These are phyloP conservation scores for Colletotrichum sp. DNA, from an alignment of 2,329 filamentous ascomycete species.

Conservation along the genomic window DNA sequence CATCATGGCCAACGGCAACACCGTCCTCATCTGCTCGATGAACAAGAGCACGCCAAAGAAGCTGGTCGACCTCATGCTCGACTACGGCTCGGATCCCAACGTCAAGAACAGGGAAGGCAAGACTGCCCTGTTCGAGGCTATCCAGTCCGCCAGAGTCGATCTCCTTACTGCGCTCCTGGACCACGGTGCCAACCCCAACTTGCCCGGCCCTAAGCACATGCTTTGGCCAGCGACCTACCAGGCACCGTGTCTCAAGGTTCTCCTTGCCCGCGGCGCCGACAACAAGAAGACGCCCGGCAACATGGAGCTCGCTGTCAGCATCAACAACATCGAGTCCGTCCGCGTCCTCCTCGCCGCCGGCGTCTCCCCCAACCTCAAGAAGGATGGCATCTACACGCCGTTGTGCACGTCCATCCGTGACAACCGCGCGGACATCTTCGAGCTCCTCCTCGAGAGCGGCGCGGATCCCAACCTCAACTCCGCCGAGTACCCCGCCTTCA, in stretches of 20 bases:
- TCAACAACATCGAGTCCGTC: conserved; percentile 69
- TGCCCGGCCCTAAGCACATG: conserved; percentile 72
- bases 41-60: conserved; percentile 60
- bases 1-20: conserved; percentile 61
- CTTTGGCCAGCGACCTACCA: conserved; percentile 70
- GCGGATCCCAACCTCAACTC: conserved; percentile 69
- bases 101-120: conserved; percentile 65
- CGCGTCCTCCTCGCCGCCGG: conserved; percentile 61
- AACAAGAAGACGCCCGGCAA: conserved; percentile 64
- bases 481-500: conserved; percentile 70
- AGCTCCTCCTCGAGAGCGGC: conserved; percentile 59
- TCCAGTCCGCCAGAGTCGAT: conserved; percentile 60
- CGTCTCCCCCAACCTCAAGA: conserved; percentile 65
- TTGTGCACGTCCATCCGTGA: conserved; percentile 73
- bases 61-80: conserved; percentile 64
- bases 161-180: conserved; percentile 56
- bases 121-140: conserved; percentile 67
- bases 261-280: conserved; percentile 66
- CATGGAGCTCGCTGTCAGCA: conserved; percentile 67
- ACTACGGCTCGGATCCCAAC: conserved; percentile 64
- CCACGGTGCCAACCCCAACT: conserved; percentile 68
- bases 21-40: conserved; percentile 65
- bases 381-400: conserved; percentile 72
- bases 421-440: conserved; percentile 65
- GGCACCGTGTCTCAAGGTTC: conserved; percentile 60